Evolutionary conservation across 2,329 filamentous ascomycete species (phyloP), one percentile per base, ranked within the genome.

Genomic region (Colletotrichum simmondsii): DNA sequence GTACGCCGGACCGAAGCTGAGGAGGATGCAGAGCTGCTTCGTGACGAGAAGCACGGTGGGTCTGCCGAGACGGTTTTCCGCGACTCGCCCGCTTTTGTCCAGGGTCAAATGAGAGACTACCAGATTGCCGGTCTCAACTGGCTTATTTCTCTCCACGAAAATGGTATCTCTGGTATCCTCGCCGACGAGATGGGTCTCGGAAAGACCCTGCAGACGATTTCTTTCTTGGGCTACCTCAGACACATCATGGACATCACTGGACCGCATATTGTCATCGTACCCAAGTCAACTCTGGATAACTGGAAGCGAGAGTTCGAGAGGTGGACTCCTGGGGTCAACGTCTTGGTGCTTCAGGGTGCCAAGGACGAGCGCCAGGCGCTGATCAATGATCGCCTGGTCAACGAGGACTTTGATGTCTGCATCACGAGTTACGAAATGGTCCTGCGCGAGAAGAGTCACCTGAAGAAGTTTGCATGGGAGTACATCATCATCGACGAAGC

Each of bases 341-440:
- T 98, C 28, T 85, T 99, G 49, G 95, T 99, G 12, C 88, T 99
- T 8, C 97, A 98, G 81, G 97, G 97, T 75, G 94, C 93, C 75
- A 99, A 99, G 82, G 97, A 99, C 10, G 95, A 98, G 83, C 94
- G 97, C 57, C 91, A 95, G 75, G 87, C 91, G 60, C 88, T 99
- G 66, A 98, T 99, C 82, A 94, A 95, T 76, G 94, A 98, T 19
- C 93, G 94, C 5, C 88, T 99, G n/a, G 88, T 97, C 22, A 94
- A 97, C 72, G 95, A 98, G 81, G 94, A 97, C 76, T 99, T 99
- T 77, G 97, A 99, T 79, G 96, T 98, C 22, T 98, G 96, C 85
- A 94, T 99, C 81, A 99, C 97, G 16, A 98, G 95, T 82, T 99
- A 99, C 85, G 97, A 99, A 83, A 98, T 99, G 96, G 95, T 99